These are phyloP conservation scores for Hirschioporus abietinus DNA, from an alignment of 768 basidiomycete genomes.

Conservation along the genomic window DNA sequence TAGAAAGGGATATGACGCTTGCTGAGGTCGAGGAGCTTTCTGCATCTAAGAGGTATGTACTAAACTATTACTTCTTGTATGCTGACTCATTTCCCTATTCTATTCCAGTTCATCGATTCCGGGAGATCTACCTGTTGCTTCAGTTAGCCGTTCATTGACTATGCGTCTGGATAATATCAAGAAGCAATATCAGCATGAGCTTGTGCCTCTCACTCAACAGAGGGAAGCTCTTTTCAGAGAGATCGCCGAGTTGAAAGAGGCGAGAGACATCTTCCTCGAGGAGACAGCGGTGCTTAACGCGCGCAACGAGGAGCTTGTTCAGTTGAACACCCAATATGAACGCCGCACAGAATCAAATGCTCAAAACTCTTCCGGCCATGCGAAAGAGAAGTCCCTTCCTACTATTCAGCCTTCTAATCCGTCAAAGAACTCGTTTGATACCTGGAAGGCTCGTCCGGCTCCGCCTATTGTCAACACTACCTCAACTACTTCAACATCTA, in stretches of 20 bases:
- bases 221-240: constrained; percentile 76
- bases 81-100: not conserved
- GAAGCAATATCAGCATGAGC: constrained; percentile 80
- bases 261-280: constrained; percentile 82
- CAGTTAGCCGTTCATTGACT: constrained; percentile 62
- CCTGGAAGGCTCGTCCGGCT: constrained; percentile 1
- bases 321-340: constrained; percentile 77
- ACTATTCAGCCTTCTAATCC: not conserved
- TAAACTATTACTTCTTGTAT: constrained; percentile 5
- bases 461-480: not conserved
- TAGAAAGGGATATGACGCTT: constrained; percentile 85
- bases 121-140: constrained; percentile 32
- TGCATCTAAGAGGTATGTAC: constrained; percentile 60
- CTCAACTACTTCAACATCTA: constrained; percentile 1
- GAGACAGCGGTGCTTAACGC: constrained; percentile 88
- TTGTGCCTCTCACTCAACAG: constrained; percentile 77
- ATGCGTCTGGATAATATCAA: constrained; percentile 85
- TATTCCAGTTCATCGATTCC: constrained; percentile 23
- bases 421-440: not conserved
- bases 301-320: constrained; percentile 88
- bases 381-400: not conserved
- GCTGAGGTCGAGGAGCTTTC: constrained; percentile 92
- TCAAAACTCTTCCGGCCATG: not conserved
- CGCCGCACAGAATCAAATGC: constrained; percentile 59
- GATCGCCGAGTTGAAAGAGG: constrained; percentile 79